Evolutionary conservation across 2,329 filamentous ascomycete species (phyloP).

Genomic region (Fusarium phyllophilum): DNA sequence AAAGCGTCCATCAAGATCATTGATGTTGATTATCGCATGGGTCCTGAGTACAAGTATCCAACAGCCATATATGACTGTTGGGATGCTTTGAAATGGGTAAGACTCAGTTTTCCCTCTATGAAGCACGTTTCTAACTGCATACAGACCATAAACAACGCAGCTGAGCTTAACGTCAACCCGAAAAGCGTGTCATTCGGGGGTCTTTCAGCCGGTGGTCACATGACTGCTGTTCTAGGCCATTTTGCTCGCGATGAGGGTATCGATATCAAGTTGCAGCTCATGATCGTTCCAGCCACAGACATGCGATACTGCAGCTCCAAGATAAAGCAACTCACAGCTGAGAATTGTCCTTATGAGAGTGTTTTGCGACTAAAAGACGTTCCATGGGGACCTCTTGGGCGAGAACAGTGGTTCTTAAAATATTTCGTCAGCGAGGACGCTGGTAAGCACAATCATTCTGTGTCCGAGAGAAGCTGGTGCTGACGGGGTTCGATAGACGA

Average conservation of each 20-base stretch:
- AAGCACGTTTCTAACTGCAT: background rate
- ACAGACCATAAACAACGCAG: background rate
- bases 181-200: background rate
- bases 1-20: background rate
- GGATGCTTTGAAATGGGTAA: conserved; percentile 6
- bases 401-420: conserved; percentile 1
- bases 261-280: background rate
- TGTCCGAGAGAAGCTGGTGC: fast-evolving
- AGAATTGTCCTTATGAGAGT: background rate
- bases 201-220: background rate
- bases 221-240: background rate
- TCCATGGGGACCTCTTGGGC: background rate
- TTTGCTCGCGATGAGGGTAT: background rate
- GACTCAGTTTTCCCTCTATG: too few relatives aligned
- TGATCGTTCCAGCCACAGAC: conserved; percentile 1
- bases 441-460: fast-evolving
- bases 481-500: background rate
- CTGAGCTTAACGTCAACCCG: background rate
- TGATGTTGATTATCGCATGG: conserved; percentile 4
- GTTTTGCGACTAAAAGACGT: fast-evolving
- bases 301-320: conserved; percentile 1
- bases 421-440: background rate
- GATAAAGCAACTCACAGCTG: background rate
- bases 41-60: background rate
- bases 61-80: conserved; percentile 4